Evolutionary conservation across 2,329 filamentous ascomycete species (phyloP).

Genomic region (Metarhizium humberi): DNA sequence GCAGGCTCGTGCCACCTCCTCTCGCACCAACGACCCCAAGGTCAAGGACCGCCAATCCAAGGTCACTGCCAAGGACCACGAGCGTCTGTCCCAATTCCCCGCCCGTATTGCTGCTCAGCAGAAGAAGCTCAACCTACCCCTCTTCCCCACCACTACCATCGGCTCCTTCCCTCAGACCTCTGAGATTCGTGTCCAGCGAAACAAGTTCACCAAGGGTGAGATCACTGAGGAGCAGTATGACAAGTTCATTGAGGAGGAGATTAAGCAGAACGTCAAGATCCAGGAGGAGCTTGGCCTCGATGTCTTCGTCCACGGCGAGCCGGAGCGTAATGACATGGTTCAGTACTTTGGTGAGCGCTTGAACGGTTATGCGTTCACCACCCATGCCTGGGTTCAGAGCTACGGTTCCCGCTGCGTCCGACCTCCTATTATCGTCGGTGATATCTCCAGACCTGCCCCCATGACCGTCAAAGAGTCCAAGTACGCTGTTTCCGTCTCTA

Average conservation of each 20-base stretch:
- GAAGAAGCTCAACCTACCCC: slow-evolving; percentile 83
- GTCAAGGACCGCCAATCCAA: slow-evolving; percentile 95
- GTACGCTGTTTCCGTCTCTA: slow-evolving; percentile 91
- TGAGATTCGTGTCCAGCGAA: slow-evolving; percentile 93
- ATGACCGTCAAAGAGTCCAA: slow-evolving; percentile 99
- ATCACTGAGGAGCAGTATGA: slow-evolving; percentile 90
- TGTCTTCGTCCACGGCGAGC: slow-evolving; percentile 96
- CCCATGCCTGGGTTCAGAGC: slow-evolving; percentile 96
- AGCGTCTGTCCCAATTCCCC: slow-evolving; percentile 86
- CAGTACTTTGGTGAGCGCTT: slow-evolving; percentile 99
- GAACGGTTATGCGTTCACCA: slow-evolving; percentile 96
- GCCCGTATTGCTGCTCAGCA: slow-evolving; percentile 80
- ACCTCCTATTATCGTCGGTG: slow-evolving; percentile 96
- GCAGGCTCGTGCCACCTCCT: slow-evolving; percentile 82
- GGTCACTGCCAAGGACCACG: slow-evolving; percentile 76
- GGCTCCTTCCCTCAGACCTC: slow-evolving; percentile 99
- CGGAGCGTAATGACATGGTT: slow-evolving; percentile 99
- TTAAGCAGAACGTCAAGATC: slow-evolving; percentile 86
- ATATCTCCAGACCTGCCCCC: slow-evolving; percentile 90
- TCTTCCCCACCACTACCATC: slow-evolving; percentile 98
- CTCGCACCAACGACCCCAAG: slow-evolving; percentile 90
- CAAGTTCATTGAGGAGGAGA: slow-evolving; percentile 99
- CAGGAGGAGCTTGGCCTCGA: slow-evolving; percentile 97
- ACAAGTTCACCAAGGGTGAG: slow-evolving; percentile 98
- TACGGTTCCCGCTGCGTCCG: slow-evolving; percentile 98